Base-by-base conservation (phyloP, 2,329 filamentous ascomycete genomes). In the Tolypocladium tropicale region DNA sequence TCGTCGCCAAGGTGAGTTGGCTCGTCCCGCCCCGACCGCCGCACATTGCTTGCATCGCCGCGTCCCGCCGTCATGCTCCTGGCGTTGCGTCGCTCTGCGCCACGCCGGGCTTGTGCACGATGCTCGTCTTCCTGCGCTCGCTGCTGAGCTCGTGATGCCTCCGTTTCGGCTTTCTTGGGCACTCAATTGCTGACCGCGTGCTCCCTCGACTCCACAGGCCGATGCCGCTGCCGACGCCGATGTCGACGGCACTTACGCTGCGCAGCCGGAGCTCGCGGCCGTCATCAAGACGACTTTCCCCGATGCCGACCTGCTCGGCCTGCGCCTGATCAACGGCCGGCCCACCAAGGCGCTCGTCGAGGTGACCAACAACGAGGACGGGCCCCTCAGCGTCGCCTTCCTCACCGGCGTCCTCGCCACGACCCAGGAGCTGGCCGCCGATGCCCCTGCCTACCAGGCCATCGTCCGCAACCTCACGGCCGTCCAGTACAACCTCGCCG, bases 311-410 rank as follows among this genome's bases (percentile, higher is more conserved):
- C 86, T 95, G 73, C 94, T 96, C 65, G 94, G 93, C 66, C 85
- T 97, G 65, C 96, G 95, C 82, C 85, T 97, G 64, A 83, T 97
- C 78, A 99, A 99, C 71, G 90, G 91, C 67, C 86, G 87, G 62
- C 84, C 90, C 46, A 96, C 91, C 61, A 84, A 89, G 72, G 88
- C 91, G 37, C 75, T 95, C 55, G 76, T 99, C 65, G 85, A 90
- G 66, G 79, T 99, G 70, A 82, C 79, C 71, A 99, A 99, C 78
- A 79, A 89, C 59, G 94, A 99, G 75, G 78, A 82, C 14, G 78
- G 79, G 54, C 81, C 91, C 28, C 82, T 99, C 67, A 82, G 80
- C 59, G 78, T 99, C 58, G 80, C 85, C 68, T 81, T 95, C 64
- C 74, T 96, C 50, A 86, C 86, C 49, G 94, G 92, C 61, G 82